Evolutionary conservation across 2,329 filamentous ascomycete genomes (phyloP), one percentile per base, ranked within the genome.

Genomic region (Nakataea oryzae): DNA sequence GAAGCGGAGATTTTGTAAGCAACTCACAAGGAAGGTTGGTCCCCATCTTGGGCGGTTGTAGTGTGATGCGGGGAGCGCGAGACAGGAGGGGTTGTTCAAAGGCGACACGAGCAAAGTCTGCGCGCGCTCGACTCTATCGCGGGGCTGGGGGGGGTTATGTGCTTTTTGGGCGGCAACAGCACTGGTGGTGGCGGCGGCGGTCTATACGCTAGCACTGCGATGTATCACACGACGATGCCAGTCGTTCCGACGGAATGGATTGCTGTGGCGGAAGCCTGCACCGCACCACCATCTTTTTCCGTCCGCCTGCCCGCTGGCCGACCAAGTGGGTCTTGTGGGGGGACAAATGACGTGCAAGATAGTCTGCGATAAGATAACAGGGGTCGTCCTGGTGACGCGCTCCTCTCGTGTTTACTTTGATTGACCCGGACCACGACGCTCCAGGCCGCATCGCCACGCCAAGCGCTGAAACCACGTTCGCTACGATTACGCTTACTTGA

Each of bases 21-120:
- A 54, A 66, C 69, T 67, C 62, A 81, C 79, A 81, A 69, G 79
- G 79, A 66, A 81, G 71, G 71, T 80, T 78, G 64, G 75, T 72
- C 65, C 77, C 75, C 78, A 80, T 80, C 61, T 67, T 77, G 69
- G 28, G 60, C 47, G 28, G 28, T 13, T n/a, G 41, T n/a, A n/a
- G 41, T n/a, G 41, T 56, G 54, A 13, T 28, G 24, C 54, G 27
- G 24, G 27, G 54, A 56, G 54, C n/a, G 54, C 24, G 54, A 28
- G 54, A 56, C 21, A 8, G 41, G 41, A 1, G 21, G 41, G 21
- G 21, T 5, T 50, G 17, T 17, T n/a, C 7, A 2, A 6, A 12
- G 17, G 14, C 17, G 21, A 3, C 17, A 50, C 7, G 41, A n/a
- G 6, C 8, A 50, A 50, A 3, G 11, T 1, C 8, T n/a, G 41